Percentiles rank a stretch among this genome's conserved stretches.
Conservation (phyloP, 441 rosid genomes). For the Lepidium campestre region DNA sequence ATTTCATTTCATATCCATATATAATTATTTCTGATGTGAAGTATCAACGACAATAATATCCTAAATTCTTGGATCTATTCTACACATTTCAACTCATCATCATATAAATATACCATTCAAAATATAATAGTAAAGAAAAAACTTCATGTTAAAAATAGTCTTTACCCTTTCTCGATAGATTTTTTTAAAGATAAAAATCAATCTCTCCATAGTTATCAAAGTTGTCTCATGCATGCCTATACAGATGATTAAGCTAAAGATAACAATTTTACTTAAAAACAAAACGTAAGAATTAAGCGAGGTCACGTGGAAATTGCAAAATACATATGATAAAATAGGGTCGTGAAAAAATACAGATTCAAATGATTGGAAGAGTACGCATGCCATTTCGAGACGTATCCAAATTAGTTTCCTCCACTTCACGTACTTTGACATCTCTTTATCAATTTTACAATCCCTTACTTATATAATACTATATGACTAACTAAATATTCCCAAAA, state of each 20-base stretch:
- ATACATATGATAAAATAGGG: no score
- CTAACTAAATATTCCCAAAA: not conserved
- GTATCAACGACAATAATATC: constrained; percentile 8
- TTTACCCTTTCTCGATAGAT: no score
- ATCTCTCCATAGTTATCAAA: no score
- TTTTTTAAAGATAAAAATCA: no score
- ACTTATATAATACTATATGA: constrained; percentile 20
- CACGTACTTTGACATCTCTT: not conserved
- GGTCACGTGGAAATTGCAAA: constrained; percentile 1
- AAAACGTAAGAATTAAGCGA: not conserved
- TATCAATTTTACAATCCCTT: constrained; percentile 5
- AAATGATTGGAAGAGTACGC: constrained; percentile 1
- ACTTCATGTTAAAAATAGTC: no score
- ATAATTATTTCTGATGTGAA: constrained; percentile 7
- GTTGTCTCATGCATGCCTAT: no score
- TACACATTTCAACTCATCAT: not conserved
- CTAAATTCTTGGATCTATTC: not conserved
- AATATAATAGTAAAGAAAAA: no score
- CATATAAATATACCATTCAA: not conserved
- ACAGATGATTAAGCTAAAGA: not conserved
- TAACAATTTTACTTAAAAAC: not conserved
- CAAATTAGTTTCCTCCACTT: constrained; percentile 20
- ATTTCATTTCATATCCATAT: not conserved
- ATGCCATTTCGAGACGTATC: constrained; percentile 28
- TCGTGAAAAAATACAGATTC: not conserved